Evolutionary conservation across 345 rosid genomes (phyloP).

Genomic region (Dimocarpus longan): DNA sequence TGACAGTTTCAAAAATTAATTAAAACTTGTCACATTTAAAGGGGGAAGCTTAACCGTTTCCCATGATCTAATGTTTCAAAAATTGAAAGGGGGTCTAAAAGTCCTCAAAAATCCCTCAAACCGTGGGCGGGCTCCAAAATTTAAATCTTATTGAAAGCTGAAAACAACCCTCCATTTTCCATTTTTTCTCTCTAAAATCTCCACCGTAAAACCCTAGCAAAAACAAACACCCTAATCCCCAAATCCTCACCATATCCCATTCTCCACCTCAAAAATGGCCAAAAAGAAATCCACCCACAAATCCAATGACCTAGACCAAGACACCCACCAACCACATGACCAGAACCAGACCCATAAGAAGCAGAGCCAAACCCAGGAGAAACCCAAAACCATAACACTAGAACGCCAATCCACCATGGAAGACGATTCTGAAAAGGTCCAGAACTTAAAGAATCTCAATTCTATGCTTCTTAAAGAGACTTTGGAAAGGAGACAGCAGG

Average conservation of each 20-base stretch:
- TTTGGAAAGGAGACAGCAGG: slow-evolving; percentile 49
- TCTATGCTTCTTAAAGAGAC: slow-evolving; percentile 57
- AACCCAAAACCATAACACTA: slow-evolving; percentile 10
- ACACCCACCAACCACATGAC: slow-evolving; percentile 20
- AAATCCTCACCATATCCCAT: background rate
- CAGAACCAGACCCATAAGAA: slow-evolving; percentile 8
- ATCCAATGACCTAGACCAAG: slow-evolving; percentile 13
- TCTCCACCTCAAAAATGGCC: slow-evolving; percentile 42
- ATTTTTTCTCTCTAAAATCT: background rate
- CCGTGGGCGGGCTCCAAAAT: slow-evolving; percentile 47
- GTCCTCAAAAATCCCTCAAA: slow-evolving; percentile 10
- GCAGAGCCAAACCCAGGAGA: background rate
- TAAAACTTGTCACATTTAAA: too few relatives aligned
- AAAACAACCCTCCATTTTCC: slow-evolving; percentile 17
- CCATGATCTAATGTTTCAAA: background rate
- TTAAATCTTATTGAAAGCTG: slow-evolving; percentile 29
- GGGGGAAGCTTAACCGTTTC: background rate
- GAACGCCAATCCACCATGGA: slow-evolving; percentile 35
- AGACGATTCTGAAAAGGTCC: slow-evolving; percentile 46
- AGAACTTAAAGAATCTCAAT: slow-evolving; percentile 62
- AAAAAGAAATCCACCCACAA: slow-evolving; percentile 45
- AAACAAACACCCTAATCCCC: slow-evolving; percentile 36
- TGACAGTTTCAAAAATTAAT: too few relatives aligned
- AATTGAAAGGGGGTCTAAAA: background rate
- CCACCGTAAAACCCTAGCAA: slow-evolving; percentile 41